A percentile compares a stretch with the other conserved stretches of the same genome.
Evolutionary conservation across 2,329 filamentous ascomycete species (phyloP).

Genomic region (Talaromyces pinophilus): DNA sequence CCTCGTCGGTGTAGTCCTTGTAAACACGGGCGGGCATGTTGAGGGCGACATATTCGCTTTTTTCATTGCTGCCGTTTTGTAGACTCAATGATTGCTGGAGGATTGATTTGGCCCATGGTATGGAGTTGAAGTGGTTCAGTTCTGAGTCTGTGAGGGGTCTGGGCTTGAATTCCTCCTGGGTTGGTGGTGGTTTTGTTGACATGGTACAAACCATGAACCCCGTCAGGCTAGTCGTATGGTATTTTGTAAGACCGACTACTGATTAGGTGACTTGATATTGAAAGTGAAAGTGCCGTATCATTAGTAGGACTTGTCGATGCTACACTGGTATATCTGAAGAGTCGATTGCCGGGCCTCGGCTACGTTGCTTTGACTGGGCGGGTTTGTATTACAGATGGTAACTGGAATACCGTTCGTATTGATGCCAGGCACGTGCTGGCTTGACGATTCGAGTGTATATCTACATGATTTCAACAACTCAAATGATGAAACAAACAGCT

Average conservation of each 20-base stretch:
- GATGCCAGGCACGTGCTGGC: neutral
- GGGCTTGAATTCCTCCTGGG: constrained; percentile 4
- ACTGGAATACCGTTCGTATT: neutral
- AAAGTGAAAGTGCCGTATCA: no score
- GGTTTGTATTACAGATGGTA: neutral
- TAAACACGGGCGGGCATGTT: constrained; percentile 42
- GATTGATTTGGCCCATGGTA: constrained; percentile 23
- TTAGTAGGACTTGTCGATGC: no score
- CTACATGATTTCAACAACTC: neutral
- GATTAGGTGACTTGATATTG: neutral
- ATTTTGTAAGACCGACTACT: neutral
- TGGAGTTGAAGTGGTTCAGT: constrained; percentile 29
- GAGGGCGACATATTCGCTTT: constrained; percentile 37
- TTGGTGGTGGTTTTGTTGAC: neutral
- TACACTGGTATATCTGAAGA: no score
- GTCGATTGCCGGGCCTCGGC: neutral
- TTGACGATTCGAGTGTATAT: neutral
- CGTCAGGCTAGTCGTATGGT: neutral
- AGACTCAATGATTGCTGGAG: neutral
- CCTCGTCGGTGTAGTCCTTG: constrained; percentile 46
- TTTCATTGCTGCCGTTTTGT: neutral
- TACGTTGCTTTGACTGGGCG: neutral
- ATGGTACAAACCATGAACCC: neutral
- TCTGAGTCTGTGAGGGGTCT: constrained; percentile 14
- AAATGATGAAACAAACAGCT: neutral